Conservation (phyloP, 129 eudicot genomes). For the Flaveria brownii region DNA sequence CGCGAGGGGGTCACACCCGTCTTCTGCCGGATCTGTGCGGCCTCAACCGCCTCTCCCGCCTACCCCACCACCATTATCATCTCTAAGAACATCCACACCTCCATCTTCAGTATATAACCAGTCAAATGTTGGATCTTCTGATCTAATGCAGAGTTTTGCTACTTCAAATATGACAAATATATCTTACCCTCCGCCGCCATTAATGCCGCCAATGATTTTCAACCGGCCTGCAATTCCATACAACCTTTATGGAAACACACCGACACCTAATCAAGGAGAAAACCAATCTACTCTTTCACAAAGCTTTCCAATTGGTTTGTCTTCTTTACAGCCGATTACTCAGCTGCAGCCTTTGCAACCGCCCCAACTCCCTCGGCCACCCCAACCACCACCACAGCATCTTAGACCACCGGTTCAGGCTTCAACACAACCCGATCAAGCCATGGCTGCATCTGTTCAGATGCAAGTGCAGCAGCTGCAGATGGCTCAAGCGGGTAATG, state of each 20-base stretch:
- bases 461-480: slow-evolving; percentile 45
- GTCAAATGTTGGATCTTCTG: slow-evolving; percentile 44
- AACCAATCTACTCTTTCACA: slow-evolving; percentile 52
- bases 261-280: slow-evolving; percentile 51
- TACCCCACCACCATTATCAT: slow-evolving; percentile 72
- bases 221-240: slow-evolving; percentile 64
- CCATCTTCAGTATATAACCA: slow-evolving; percentile 66
- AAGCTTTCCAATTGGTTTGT: slow-evolving; percentile 45
- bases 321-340: slow-evolving; percentile 40
- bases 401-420: slow-evolving; percentile 67
- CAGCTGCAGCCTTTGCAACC: slow-evolving; percentile 91
- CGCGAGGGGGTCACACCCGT: slow-evolving; percentile 48
- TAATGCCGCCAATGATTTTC: slow-evolving; percentile 60
- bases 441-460: slow-evolving; percentile 48
- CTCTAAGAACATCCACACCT: slow-evolving; percentile 48
- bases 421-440: slow-evolving; percentile 69
- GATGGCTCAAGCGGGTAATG: slow-evolving; percentile 51
- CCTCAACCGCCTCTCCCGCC: slow-evolving; percentile 94
- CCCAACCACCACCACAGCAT: slow-evolving; percentile 68
- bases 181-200: slow-evolving; percentile 55
- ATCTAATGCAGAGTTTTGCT: slow-evolving; percentile 45
- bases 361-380: slow-evolving; percentile 74
- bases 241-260: slow-evolving; percentile 45
- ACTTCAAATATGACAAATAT: slow-evolving; percentile 46
- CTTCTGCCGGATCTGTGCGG: slow-evolving; percentile 69